These are phyloP conservation scores for Pseudopyrenochaeta lycopersici DNA, from an alignment of 2,329 filamentous ascomycete genomes.

Conservation along the genomic window DNA sequence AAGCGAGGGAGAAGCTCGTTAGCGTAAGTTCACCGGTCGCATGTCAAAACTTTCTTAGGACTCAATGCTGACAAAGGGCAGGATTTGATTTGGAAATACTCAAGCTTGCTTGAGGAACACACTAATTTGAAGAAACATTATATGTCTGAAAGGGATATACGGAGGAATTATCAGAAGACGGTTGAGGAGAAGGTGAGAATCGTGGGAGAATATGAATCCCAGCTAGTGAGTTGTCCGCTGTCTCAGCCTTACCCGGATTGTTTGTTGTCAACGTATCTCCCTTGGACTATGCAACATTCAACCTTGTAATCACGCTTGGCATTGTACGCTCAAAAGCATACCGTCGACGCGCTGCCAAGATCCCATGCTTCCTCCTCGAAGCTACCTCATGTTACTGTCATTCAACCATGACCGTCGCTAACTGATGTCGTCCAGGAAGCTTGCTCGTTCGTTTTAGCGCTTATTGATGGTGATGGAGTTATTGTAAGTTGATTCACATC, in stretches of 20 bases:
- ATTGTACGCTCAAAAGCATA: no score
- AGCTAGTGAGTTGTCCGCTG: slow-evolving; percentile 32
- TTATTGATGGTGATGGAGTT: slow-evolving; percentile 61
- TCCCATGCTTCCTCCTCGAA: no score
- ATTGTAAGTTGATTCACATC: slow-evolving; percentile 45
- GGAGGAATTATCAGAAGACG: slow-evolving; percentile 41
- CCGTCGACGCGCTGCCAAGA: no score
- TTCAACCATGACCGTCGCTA: no score
- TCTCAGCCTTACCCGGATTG: no score
- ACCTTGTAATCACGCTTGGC: no score
- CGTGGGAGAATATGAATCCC: slow-evolving; percentile 29
- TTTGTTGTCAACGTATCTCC: no score
- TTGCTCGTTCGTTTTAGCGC: slow-evolving; percentile 56
- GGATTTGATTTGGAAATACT: slow-evolving; percentile 42
- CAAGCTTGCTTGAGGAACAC: slow-evolving; percentile 32
- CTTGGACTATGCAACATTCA: no score
- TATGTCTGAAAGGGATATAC: slow-evolving; percentile 40
- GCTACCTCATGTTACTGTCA: no score
- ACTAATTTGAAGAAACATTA: slow-evolving; percentile 41
- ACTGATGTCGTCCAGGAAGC: slow-evolving; percentile 32
- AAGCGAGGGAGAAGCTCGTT: slow-evolving; percentile 47
- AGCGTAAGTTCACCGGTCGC: slow-evolving; percentile 36
- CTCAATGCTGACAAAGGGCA: slow-evolving; percentile 32
- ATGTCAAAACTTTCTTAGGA: neutral
- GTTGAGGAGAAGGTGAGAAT: slow-evolving; percentile 30